Conservation (phyloP, 306 rosid species). For the Rosa lucieae region DNA sequence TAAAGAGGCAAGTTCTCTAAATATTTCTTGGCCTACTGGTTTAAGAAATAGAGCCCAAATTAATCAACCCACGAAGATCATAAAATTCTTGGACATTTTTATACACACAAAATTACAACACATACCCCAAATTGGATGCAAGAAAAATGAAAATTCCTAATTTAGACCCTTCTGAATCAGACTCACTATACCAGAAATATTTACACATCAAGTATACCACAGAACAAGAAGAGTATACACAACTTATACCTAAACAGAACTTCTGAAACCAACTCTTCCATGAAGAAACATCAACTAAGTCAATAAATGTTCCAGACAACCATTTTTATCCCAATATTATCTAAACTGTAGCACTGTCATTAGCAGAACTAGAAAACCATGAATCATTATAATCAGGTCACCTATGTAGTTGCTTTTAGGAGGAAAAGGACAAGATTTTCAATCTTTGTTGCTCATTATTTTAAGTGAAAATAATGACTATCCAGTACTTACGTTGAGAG, state of each 20-base stretch:
- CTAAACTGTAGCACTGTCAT: neutral
- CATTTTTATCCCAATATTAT: neutral
- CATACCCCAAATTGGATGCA: too few relatives aligned
- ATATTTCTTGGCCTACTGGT: neutral
- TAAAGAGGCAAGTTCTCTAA: neutral
- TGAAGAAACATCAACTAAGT: neutral
- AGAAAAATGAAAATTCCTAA: too few relatives aligned
- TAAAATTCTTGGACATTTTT: neutral
- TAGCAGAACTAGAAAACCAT: neutral
- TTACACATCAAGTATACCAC: neutral
- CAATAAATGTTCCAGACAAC: neutral
- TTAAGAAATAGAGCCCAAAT: neutral
- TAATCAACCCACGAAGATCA: neutral
- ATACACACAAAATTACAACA: neutral
- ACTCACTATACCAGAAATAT: neutral
- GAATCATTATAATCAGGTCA: neutral
- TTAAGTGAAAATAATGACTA: slow-evolving; percentile 24
- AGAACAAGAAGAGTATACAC: too few relatives aligned
- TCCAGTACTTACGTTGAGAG: slow-evolving; percentile 76
- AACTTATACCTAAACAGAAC: too few relatives aligned
- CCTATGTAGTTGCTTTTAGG: neutral
- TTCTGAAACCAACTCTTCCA: neutral
- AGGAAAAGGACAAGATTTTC: neutral
- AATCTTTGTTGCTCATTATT: slow-evolving; percentile 5
- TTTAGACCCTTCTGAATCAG: neutral